Evolutionary conservation across 495 filamentous ascomycete species (phyloP).

Genomic region (Niebla homalea): DNA sequence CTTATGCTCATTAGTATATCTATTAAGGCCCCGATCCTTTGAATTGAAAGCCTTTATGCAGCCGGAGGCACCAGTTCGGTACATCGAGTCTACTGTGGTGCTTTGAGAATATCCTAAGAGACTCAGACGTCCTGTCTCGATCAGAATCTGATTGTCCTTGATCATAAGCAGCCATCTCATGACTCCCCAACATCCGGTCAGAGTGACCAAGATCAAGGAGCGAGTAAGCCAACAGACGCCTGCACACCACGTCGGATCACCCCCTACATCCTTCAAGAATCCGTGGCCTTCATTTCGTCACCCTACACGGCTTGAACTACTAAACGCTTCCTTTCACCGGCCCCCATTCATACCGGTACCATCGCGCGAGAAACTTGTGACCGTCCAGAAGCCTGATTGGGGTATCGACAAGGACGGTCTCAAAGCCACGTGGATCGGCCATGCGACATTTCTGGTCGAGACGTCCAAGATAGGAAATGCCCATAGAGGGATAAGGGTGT

Average conservation of each 20-base stretch:
- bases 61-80: too few relatives aligned
- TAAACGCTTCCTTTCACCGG: constrained; percentile 11
- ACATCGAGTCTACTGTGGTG: too few relatives aligned
- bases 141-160: too few relatives aligned
- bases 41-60: too few relatives aligned
- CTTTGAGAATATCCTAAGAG: too few relatives aligned
- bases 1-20: too few relatives aligned
- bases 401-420: constrained; percentile 15
- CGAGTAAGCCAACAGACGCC: not conserved
- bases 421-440: constrained; percentile 40
- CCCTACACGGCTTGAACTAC: constrained; percentile 17
- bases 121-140: too few relatives aligned
- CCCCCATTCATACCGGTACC: constrained; percentile 28
- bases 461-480: constrained; percentile 17
- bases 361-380: constrained; percentile 20
- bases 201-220: too few relatives aligned
- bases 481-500: constrained; percentile 23
- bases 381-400: constrained; percentile 24
- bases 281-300: constrained; percentile 39
- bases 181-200: too few relatives aligned
- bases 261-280: constrained; percentile 33
- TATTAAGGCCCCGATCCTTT: too few relatives aligned
- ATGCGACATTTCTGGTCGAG: constrained; percentile 37
- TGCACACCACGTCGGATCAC: constrained; percentile 9
- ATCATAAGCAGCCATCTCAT: too few relatives aligned